These are phyloP conservation scores for Tolypocladium tundrense DNA, from an alignment of 2,329 filamentous ascomycete species.

Conservation along the genomic window DNA sequence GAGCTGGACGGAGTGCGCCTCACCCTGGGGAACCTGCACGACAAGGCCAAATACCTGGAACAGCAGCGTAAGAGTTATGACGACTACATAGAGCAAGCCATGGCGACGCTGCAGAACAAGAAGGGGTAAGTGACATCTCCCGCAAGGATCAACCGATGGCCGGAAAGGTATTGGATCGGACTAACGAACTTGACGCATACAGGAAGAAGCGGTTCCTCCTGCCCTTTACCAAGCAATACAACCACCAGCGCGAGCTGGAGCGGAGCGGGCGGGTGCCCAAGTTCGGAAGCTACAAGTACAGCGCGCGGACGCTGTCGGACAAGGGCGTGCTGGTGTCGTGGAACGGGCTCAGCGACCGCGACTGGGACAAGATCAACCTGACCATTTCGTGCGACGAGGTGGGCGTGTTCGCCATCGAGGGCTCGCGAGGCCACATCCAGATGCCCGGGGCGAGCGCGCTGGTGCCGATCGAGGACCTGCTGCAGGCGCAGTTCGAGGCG, in stretches of 20 bases:
- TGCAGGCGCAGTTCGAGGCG: conserved; percentile 96
- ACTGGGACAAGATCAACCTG: conserved; percentile 87
- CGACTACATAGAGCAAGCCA: conserved; percentile 97
- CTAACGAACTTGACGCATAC: conserved; percentile 3
- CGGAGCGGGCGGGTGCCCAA: conserved; percentile 88
- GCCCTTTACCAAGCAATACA: conserved; percentile 97
- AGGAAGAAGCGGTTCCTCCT: conserved; percentile 87
- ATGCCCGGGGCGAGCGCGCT: conserved; percentile 86
- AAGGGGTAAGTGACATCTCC: conserved; percentile 55
- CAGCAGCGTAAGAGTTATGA: conserved; percentile 96
- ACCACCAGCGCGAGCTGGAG: conserved; percentile 92
- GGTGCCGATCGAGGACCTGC: conserved; percentile 81
- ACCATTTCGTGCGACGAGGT: conserved; percentile 93
- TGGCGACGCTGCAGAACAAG: conserved; percentile 93
- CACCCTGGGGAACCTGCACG: conserved; percentile 64
- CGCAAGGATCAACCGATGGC: background rate
- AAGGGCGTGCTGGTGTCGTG: conserved; percentile 93
- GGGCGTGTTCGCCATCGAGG: conserved; percentile 87
- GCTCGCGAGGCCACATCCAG: conserved; percentile 84
- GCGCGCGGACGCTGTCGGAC: conserved; percentile 74
- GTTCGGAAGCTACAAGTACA: conserved; percentile 97
- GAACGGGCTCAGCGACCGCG: conserved; percentile 69
- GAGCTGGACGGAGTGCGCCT: conserved; percentile 77
- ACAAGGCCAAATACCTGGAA: conserved; percentile 87
- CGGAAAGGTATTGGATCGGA: too few species aligned